Base-by-base conservation (phyloP, 768 basidiomycete species). In the Infundibulicybe gibba region DNA sequence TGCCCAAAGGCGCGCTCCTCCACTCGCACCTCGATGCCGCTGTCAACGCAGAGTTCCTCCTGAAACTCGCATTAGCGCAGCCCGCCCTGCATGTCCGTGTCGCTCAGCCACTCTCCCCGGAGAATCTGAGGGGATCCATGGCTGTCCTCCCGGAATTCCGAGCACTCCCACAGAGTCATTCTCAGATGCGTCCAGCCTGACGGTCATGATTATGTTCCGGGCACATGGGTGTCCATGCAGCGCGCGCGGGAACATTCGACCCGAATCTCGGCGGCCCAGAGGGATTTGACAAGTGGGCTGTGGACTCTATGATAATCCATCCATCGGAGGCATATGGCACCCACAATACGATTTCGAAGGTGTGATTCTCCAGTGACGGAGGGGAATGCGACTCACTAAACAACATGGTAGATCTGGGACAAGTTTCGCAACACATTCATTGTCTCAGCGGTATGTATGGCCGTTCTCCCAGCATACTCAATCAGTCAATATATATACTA, bases 1-100 rank as follows among this genome's bases (percentile, higher is more conserved):
- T 90, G 85, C 88, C 88, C 2, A 90, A 90, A 63, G 89, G 88
- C 34, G 85, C 76, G 1, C 69, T 90, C 3, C 67, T 91, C 12
- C 87, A 90, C 53, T 79, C 72, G 0, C 88, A 90, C 58, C 67
- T 90, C n/a, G 86, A 87, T 55, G 82, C 85, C 15, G 85, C 80
- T 0, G 83, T 87, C 17, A 77, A 84, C 44, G 72, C 70, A 1
- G 56, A 66, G n/a, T 66, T 70, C 17, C 66, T 89, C 5, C 65
- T 85, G 12, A 58, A 69, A 14, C 65, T 82, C 10, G 85, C 83
- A 1, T 60, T 83, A 19, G 61, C 76, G 43, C 68, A 88, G 30
- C 71, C 78, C 2, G 71, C 74, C 6, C 67, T 90, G n/a, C 81
- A 88, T 62, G 71, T 90, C 43, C 70, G 78, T 20, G 63, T 73